Conservation (phyloP, 1,284 basidiomycete genomes). For the Pseudozyma flocculosa region DNA sequence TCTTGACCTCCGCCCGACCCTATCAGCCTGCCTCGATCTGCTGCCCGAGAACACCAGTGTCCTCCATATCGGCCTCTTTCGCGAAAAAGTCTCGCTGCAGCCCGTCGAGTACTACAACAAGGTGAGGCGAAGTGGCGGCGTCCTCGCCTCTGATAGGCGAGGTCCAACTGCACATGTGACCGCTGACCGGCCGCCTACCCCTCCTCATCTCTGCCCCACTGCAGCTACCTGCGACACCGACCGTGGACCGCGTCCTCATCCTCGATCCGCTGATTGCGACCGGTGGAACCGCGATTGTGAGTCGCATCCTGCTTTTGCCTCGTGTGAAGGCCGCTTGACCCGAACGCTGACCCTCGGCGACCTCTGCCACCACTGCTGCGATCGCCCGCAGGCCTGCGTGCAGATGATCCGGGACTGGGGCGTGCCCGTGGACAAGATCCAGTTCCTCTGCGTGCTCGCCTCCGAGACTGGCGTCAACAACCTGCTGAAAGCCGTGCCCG, state of each 20-base stretch:
- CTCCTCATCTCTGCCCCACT: constrained; percentile 60
- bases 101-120: constrained; percentile 70
- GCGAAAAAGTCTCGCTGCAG: constrained; percentile 84
- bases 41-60: constrained; percentile 79
- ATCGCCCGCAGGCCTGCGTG: constrained; percentile 34
- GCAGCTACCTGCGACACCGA: constrained; percentile 76
- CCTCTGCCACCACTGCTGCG: too few species aligned
- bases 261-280: constrained; percentile 89
- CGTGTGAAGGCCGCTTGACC: too few species aligned
- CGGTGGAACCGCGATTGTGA: constrained; percentile 79
- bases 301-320: background rate
- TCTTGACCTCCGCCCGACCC: too few species aligned
- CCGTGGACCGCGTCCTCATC: constrained; percentile 78
- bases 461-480: constrained; percentile 73
- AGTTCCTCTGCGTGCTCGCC: constrained; percentile 78
- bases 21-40: constrained; percentile 69
- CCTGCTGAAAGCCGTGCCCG: constrained; percentile 71
- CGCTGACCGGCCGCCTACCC: constrained; percentile 69
- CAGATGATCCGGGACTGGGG: constrained; percentile 56
- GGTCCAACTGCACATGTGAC: too few species aligned
- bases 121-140: background rate
- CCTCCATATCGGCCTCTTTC: constrained; percentile 84
- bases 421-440: constrained; percentile 65
- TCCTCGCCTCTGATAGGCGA: background rate
- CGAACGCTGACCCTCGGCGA: too few species aligned